These are phyloP conservation scores for Kandelia obovata DNA, from an alignment of 345 rosid genomes.

Conservation along the genomic window DNA sequence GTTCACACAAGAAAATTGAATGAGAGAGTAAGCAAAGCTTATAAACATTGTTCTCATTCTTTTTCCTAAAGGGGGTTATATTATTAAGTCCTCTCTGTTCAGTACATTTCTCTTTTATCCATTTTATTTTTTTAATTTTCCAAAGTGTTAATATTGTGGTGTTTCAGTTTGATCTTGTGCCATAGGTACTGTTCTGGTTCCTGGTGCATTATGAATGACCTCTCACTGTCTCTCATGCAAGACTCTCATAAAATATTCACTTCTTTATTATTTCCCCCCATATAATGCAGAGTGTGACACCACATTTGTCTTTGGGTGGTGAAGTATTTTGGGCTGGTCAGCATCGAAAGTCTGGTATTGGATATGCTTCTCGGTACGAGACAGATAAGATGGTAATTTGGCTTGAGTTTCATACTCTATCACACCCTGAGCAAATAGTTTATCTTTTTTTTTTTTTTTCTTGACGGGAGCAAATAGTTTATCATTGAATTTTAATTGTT, in stretches of 20 bases:
- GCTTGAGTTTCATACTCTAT: not conserved
- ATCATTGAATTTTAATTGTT: not conserved
- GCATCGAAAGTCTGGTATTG: conserved; percentile 87
- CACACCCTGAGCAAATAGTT: not conserved
- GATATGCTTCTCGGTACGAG: conserved; percentile 90
- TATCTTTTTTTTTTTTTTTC: no score
- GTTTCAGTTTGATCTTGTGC: not conserved
- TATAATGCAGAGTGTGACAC: conserved; percentile 68
- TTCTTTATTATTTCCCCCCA: not conserved
- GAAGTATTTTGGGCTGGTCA: conserved; percentile 97
- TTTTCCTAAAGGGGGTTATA: not conserved
- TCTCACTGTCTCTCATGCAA: not conserved
- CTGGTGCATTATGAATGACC: not conserved
- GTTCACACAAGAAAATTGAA: no score
- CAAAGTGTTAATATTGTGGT: not conserved
- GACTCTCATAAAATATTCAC: not conserved
- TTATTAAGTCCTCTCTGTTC: not conserved
- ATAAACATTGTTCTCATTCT: no score
- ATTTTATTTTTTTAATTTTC: not conserved
- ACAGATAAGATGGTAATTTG: conserved; percentile 82
- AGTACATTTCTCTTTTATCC: not conserved
- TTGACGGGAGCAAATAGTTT: not conserved
- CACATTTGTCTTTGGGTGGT: conserved; percentile 74
- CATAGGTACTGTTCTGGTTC: not conserved
- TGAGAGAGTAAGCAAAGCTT: no score